Evolutionary conservation across 208 protist genomes (phyloP).

Genomic region (Vickermania spadyakhi): DNA sequence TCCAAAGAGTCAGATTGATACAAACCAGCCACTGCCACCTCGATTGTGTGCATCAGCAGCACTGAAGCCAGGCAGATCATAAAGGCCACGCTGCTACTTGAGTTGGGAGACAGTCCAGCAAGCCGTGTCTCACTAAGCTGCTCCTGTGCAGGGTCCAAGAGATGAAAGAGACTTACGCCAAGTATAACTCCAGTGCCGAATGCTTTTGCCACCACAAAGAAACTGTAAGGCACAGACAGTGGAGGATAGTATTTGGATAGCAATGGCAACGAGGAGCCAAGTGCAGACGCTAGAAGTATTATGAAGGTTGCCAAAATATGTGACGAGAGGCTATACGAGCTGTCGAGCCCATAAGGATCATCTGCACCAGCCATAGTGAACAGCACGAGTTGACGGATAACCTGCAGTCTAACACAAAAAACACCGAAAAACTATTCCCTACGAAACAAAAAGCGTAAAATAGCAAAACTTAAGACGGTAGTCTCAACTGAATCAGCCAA

Average conservation of each 20-base stretch:
- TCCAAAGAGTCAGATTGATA: background rate
- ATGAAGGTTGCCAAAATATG: conserved; percentile 13
- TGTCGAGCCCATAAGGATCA: too few species aligned
- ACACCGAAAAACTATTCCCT: too few species aligned
- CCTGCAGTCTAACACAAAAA: too few species aligned
- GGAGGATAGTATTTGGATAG: background rate
- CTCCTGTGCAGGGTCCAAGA: conserved; percentile 18
- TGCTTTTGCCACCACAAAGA: background rate
- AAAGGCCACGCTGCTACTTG: conserved; percentile 15
- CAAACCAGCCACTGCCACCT: conserved; percentile 13
- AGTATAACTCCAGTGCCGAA: background rate
- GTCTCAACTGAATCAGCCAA: too few species aligned
- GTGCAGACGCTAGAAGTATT: conserved; percentile 8
- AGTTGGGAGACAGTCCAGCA: conserved; percentile 3
- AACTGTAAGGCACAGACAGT: background rate
- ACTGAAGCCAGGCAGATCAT: conserved; percentile 20
- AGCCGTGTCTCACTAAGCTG: conserved; percentile 18
- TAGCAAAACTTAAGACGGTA: too few species aligned
- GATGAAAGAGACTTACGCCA: background rate
- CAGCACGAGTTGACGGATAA: too few species aligned
- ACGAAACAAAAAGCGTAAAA: too few species aligned
- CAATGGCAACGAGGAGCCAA: background rate
- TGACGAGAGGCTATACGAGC: background rate
- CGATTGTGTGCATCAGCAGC: conserved; percentile 23
- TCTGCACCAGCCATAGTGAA: too few species aligned